Evolutionary conservation across 495 filamentous ascomycete genomes (phyloP), one percentile per base, ranked within the genome.

Genomic region (Margaritispora aquatica): DNA sequence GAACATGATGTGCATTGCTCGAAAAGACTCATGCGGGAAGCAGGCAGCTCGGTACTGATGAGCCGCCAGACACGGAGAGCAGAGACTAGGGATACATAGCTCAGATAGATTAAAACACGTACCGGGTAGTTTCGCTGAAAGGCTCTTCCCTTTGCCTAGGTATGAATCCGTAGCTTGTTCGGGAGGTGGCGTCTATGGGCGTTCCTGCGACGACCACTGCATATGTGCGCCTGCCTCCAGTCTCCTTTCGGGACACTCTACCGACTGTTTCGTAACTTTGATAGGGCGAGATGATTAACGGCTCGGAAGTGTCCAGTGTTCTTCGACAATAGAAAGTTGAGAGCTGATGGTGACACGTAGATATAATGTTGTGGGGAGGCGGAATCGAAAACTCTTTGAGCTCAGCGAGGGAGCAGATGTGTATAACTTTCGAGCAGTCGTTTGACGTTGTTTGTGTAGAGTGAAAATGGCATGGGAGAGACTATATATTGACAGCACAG

Each of bases 1-100:
- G 64, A 54, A 63, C 48, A 61, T 66, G 64, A 60, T 66, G 60
- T 66, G 64, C 64, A 66, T 66, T 60, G 48, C 31, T 59, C 55
- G 49, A 54, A 34, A 41, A 57, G n/a, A 60, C 54, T 58, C 49
- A 29, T 58, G 51, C 48, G 49, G 58, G 46, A 62, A 62, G 54
- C 57, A 60, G 57, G 54, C 56, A 48, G 58, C 54, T 67, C 58
- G 64, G 64, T 63, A 67, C 61, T 63, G 51, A 61, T 53, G 55
- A 59, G 61, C 61, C 61, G 58, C 58, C 56, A 47, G 51, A 41
- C 29, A 53, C 34, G 13, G 15, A 31, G 38, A 24, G n/a, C 20
- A 26, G 44, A 41, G 24, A 41, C 27, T 24, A 55, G 55, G 58
- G 64, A 53, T 26, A 4, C 51, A 54, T 41, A 22, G 55, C 36